Base-by-base conservation (phyloP, 768 basidiomycete species). In the Panaeolus papilionaceus region DNA sequence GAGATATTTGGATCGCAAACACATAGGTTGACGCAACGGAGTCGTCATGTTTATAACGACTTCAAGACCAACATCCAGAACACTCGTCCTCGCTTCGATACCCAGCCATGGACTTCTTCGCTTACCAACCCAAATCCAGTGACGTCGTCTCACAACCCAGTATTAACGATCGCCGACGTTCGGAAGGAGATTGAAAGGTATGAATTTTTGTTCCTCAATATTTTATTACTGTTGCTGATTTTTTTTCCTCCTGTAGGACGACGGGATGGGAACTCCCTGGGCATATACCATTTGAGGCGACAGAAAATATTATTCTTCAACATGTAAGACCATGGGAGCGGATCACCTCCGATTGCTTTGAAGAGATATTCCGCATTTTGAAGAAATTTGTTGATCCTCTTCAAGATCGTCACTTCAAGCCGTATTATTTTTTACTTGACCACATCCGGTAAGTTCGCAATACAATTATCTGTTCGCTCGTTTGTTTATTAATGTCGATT, bases 251-350 rank as follows among this genome's bases (percentile, higher is more conserved):
- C 28, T 20, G 5, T 28, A 82, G 81, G 5, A 78, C 77, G 1
- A 78, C 77, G 11, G 74, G 75, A 12, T 82, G 81, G 80, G 81
- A 82, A 51, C 76, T 82, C 4, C 79, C 79, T 0, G 73, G 70
- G 0, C 72, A 78, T 65, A 74, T 81, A 40, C 81, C 81, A 0
- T 82, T 77, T 44, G 77, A 81, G 16, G 80, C 79, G 1, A 78
- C 74, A 0, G 76, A 73, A 62, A 64, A 66, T 0, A 73, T 81
- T 26, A 71, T 82, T n/a, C n/a, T 61, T 26, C 64, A 70, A 18
- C 77, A 75, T 61, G 78, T 75, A 12, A 63, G 49, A 2, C 69
- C 75, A 3, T 82, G 80, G 81, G 61, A 69, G 4, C 61, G 58
- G 4, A 79, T 78, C 2, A 67, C 79, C 0, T 26, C 73, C 4